Evolutionary conservation across 1,139 yeast genomes (phyloP).

Genomic region (Diutina sp.): DNA sequence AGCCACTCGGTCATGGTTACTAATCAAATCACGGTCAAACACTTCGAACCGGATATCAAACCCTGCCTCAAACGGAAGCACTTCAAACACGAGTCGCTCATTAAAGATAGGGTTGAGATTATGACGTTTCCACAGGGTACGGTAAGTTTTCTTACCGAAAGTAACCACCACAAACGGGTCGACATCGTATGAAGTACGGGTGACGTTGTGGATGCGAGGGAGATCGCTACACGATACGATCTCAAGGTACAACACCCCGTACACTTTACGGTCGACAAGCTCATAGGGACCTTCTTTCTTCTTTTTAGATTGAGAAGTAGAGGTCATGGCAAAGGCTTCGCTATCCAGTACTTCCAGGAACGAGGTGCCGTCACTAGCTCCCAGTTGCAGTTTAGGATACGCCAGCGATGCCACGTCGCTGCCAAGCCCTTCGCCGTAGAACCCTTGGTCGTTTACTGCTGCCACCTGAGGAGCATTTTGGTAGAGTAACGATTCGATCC

Average conservation of each 20-base stretch:
- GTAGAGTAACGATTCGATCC: conserved; percentile 20
- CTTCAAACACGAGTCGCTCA: conserved; percentile 71
- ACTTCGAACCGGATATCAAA: conserved; percentile 61
- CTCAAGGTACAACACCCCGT: conserved; percentile 70
- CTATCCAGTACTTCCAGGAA: not conserved
- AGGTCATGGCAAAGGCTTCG: not conserved
- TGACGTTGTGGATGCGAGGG: conserved; percentile 51
- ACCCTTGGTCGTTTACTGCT: conserved; percentile 29
- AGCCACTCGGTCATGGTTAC: conserved; percentile 78
- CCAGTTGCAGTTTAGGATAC: not conserved
- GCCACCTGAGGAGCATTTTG: conserved; percentile 14
- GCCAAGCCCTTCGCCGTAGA: conserved; percentile 13
- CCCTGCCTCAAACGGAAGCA: conserved; percentile 49
- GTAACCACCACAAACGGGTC: conserved; percentile 92
- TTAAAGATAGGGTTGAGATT: conserved; percentile 73
- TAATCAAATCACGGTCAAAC: conserved; percentile 72
- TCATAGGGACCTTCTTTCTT: conserved; percentile 11
- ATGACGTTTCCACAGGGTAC: conserved; percentile 80
- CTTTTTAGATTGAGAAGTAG: not conserved
- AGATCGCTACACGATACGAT: conserved; percentile 58
- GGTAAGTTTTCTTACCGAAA: conserved; percentile 77
- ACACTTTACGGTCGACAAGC: conserved; percentile 29
- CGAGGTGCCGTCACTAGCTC: not conserved
- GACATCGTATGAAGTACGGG: conserved; percentile 78
- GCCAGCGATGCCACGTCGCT: not conserved